These are phyloP conservation scores for Diversispora epigaea DNA, from an alignment of 192 early-diverging fungal species.

Conservation along the genomic window DNA sequence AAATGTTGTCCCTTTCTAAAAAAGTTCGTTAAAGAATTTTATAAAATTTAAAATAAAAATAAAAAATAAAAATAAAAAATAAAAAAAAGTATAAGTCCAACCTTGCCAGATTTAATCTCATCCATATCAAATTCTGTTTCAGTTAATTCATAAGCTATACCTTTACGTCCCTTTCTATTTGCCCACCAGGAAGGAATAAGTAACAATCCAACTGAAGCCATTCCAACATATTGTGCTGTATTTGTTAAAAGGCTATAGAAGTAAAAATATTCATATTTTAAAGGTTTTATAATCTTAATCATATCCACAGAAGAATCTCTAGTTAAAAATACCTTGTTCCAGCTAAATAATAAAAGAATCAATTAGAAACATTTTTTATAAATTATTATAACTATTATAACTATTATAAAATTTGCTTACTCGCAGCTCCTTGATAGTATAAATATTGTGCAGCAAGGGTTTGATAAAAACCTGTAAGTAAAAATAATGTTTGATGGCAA, in stretches of 20 bases:
- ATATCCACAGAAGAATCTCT: neutral
- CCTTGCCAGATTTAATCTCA: neutral
- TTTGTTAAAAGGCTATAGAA: slow-evolving; percentile 27
- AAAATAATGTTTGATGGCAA: slow-evolving; percentile 49
- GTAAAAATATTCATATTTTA: neutral
- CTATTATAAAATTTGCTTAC: slow-evolving; percentile 41
- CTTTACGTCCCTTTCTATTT: neutral
- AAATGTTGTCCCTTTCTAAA: too few relatives aligned
- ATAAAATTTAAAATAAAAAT: neutral
- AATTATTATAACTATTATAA: neutral
- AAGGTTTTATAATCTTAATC: neutral
- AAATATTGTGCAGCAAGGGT: slow-evolving; percentile 58
- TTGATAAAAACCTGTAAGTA: slow-evolving; percentile 51
- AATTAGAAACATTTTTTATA: neutral
- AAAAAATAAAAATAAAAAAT: too few relatives aligned
- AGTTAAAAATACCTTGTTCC: slow-evolving; percentile 22
- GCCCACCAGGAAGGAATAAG: slow-evolving; percentile 35
- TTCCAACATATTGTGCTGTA: slow-evolving; percentile 39
- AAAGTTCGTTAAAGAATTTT: neutral
- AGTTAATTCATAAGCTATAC: neutral
- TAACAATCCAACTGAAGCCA: slow-evolving; percentile 41
- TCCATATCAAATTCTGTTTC: slow-evolving; percentile 5
- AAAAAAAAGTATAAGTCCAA: too few relatives aligned
- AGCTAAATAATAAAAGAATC: slow-evolving; percentile 6
- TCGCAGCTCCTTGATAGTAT: slow-evolving; percentile 59